phyloP scores from a whole-genome alignment of 106 monocot genomes.

The Dendrobium catenatum region DNA sequence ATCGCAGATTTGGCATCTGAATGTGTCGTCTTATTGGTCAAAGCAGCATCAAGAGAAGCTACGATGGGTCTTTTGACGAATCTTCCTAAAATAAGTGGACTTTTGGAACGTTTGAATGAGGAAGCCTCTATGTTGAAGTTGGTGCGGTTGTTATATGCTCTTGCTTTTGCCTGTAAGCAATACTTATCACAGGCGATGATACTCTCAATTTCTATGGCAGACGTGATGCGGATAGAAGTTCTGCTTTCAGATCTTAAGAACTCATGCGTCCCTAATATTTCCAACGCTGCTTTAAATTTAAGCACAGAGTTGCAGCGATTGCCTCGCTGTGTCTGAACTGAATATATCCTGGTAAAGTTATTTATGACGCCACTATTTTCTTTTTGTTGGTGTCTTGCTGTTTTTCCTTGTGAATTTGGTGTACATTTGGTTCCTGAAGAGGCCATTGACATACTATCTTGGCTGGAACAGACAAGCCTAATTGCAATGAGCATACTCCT shows the following conservation, averaged over 20 bases:
- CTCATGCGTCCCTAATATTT: slow-evolving; percentile 35
- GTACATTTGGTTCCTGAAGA: too few species aligned
- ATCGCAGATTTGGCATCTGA: slow-evolving; percentile 81
- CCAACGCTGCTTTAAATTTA: slow-evolving; percentile 56
- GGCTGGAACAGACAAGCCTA: too few species aligned
- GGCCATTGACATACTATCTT: too few species aligned
- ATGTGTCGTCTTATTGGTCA: slow-evolving; percentile 68
- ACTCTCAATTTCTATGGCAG: slow-evolving; percentile 57
- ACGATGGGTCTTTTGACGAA: slow-evolving; percentile 74
- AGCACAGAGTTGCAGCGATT: slow-evolving; percentile 65
- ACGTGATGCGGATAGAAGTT: slow-evolving; percentile 50
- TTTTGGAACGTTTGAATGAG: slow-evolving; percentile 38
- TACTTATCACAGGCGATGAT: slow-evolving; percentile 82
- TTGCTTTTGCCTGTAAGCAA: slow-evolving; percentile 70
- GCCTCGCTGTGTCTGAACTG: slow-evolving; percentile 44
- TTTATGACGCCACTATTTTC: too few species aligned
- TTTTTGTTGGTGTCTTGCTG: too few species aligned
- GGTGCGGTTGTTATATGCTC: slow-evolving; percentile 58
- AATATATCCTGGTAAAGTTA: background rate
- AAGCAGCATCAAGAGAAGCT: slow-evolving; percentile 74
- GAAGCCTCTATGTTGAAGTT: slow-evolving; percentile 22
- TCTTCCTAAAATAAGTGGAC: slow-evolving; percentile 52
- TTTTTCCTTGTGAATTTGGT: too few species aligned
- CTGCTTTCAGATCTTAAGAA: slow-evolving; percentile 43
- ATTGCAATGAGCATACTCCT: too few species aligned